These are phyloP conservation scores for Iodosphaeria phyllophila DNA, from an alignment of 2,329 filamentous ascomycete genomes.

Conservation along the genomic window DNA sequence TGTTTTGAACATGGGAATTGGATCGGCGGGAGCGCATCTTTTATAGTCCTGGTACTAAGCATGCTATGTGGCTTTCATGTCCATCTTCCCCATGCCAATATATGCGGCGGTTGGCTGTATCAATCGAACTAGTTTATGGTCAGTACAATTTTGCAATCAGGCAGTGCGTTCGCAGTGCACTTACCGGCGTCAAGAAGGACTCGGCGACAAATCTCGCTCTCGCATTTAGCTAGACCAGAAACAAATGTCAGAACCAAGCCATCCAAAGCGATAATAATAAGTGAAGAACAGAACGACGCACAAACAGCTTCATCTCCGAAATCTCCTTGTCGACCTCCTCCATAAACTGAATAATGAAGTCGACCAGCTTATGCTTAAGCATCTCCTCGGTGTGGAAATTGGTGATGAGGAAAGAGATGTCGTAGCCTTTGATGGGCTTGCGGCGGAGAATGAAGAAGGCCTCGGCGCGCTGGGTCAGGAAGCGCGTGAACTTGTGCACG, in stretches of 20 bases:
- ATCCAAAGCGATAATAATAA: constrained; percentile 2
- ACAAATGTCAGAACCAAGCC: constrained; percentile 10
- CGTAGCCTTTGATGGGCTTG: constrained; percentile 95
- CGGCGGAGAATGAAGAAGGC: constrained; percentile 91
- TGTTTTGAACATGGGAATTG: no score
- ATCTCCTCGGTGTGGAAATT: constrained; percentile 98
- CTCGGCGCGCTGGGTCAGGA: constrained; percentile 89
- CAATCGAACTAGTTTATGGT: constrained; percentile 6
- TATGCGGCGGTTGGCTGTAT: no score
- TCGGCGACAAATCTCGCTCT: constrained; percentile 94
- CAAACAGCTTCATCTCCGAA: constrained; percentile 99
- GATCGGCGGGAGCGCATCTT: no score
- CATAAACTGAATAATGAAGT: constrained; percentile 99
- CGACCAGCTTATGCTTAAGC: constrained; percentile 96
- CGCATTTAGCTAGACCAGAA: constrained; percentile 58
- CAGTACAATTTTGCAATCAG: not conserved
- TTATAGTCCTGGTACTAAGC: no score
- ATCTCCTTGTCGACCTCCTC: constrained; percentile 99
- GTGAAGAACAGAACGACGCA: constrained; percentile 27
- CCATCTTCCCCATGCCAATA: no score
- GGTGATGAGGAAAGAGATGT: constrained; percentile 96
- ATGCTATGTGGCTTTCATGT: no score
- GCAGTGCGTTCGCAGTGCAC: constrained; percentile 5
- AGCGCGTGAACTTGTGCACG: constrained; percentile 95
- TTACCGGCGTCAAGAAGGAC: constrained; percentile 88